A percentile compares a stretch with the other conserved stretches of the same genome.
Evolutionary conservation across 1,284 basidiomycete genomes (phyloP).

Genomic region (Porogramme epimiltina): DNA sequence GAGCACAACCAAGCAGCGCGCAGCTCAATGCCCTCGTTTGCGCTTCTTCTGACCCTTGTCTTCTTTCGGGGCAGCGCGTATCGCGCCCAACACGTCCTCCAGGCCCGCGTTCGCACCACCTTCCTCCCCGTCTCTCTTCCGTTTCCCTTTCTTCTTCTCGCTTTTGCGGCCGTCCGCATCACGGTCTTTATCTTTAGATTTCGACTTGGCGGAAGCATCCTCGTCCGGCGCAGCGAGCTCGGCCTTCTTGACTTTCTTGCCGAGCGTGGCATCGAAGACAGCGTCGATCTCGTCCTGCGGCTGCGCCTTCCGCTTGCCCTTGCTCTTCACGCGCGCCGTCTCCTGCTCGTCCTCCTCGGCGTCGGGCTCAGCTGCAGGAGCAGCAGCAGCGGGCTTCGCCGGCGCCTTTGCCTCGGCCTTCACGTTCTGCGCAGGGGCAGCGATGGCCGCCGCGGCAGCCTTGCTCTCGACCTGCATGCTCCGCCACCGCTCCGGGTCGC

Average conservation of each 20-base stretch:
- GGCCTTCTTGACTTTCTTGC: slow-evolving; percentile 59
- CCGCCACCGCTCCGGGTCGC: slow-evolving; percentile 84
- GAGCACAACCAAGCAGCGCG: no score
- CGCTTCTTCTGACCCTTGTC: slow-evolving; percentile 30
- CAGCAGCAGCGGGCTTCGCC: background rate
- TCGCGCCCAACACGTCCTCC: slow-evolving; percentile 44
- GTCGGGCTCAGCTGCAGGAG: background rate
- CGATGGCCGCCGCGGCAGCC: background rate
- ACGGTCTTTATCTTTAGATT: background rate
- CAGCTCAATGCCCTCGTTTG: slow-evolving; percentile 20
- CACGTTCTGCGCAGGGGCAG: background rate
- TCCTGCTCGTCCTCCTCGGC: background rate
- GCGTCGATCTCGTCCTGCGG: slow-evolving; percentile 69
- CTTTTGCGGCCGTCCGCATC: background rate
- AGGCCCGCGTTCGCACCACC: slow-evolving; percentile 33
- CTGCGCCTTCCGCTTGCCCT: slow-evolving; percentile 26
- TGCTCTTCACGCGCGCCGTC: slow-evolving; percentile 18
- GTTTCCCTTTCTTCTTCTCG: slow-evolving; percentile 22
- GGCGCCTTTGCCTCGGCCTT: no score
- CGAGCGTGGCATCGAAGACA: slow-evolving; percentile 60
- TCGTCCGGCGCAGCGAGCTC: slow-evolving; percentile 31
- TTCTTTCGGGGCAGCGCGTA: slow-evolving; percentile 43
- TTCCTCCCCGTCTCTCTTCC: slow-evolving; percentile 15
- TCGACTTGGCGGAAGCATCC: background rate
- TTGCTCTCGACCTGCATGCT: slow-evolving; percentile 46